phyloP scores from a whole-genome alignment of 371 early-diverging fungal genomes.

The Mortierella sp. region DNA sequence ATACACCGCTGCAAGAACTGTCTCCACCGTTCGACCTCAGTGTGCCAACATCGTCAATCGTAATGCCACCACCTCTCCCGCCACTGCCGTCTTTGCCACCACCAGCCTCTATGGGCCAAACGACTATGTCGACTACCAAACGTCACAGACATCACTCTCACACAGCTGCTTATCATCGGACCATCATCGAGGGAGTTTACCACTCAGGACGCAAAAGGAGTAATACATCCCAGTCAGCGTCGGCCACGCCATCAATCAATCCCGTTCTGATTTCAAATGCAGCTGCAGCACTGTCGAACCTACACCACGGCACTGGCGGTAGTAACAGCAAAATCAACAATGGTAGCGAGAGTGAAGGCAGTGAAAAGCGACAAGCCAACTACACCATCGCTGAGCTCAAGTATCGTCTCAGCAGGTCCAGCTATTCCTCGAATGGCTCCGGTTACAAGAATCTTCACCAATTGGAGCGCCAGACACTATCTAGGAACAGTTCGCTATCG shows the following conservation, averaged over 20 bases:
- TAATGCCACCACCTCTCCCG: constrained; percentile 31
- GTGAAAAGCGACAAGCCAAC: background rate
- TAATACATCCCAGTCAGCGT: constrained; percentile 23
- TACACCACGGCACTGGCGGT: constrained; percentile 4
- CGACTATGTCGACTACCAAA: constrained; percentile 6
- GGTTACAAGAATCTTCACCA: background rate
- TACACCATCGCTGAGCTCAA: constrained; percentile 5
- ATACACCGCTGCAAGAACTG: constrained; percentile 1
- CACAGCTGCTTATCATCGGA: background rate
- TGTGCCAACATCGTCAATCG: background rate
- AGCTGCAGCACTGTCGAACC: constrained; percentile 37
- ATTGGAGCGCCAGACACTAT: background rate
- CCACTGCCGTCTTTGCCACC: constrained; percentile 37
- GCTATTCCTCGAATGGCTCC: background rate
- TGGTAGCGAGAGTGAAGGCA: background rate
- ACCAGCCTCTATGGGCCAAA: constrained; percentile 5
- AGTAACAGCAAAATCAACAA: constrained; percentile 5
- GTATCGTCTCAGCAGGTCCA: background rate
- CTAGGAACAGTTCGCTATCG: background rate
- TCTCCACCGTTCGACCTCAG: constrained; percentile 17
- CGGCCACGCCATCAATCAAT: constrained; percentile 28
- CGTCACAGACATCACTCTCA: constrained; percentile 28
- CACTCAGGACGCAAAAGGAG: constrained; percentile 25
- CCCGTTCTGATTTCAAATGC: constrained; percentile 41
- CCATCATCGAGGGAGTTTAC: constrained; percentile 12